phyloP scores from a whole-genome alignment of 345 rosid genomes.

The Toxicodendron radicans region DNA sequence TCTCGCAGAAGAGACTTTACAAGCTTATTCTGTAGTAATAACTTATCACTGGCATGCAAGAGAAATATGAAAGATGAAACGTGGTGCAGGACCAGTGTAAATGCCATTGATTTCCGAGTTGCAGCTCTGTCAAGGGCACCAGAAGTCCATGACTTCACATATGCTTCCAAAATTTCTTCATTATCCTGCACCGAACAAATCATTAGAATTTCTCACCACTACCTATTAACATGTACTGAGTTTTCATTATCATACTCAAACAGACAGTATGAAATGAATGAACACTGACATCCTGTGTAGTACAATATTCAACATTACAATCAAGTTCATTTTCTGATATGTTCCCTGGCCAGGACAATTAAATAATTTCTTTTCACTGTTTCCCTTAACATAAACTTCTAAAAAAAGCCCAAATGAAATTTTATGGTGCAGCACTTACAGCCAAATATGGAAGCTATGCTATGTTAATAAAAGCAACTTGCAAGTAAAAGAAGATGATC shows the following conservation, averaged over 20 bases:
- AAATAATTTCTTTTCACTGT: too few species aligned
- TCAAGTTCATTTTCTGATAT: neutral
- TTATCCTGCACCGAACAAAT: slow-evolving; percentile 51
- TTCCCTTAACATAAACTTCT: neutral
- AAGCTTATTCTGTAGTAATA: slow-evolving; percentile 50
- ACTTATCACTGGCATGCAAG: slow-evolving; percentile 27
- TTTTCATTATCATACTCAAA: neutral
- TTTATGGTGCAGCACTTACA: neutral
- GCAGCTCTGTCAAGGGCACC: slow-evolving; percentile 80
- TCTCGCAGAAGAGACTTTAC: slow-evolving; percentile 68
- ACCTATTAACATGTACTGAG: neutral
- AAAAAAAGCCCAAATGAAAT: neutral
- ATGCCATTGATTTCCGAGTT: slow-evolving; percentile 60
- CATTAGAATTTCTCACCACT: neutral
- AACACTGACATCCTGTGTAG: neutral
- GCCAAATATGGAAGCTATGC: neutral
- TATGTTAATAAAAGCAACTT: neutral
- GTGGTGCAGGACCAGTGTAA: slow-evolving; percentile 60
- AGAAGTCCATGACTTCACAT: slow-evolving; percentile 73
- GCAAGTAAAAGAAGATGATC: neutral
- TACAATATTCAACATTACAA: neutral
- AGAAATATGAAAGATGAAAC: slow-evolving; percentile 59
- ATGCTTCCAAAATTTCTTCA: slow-evolving; percentile 68
- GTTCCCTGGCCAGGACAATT: too few species aligned
- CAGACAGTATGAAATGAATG: neutral